Evolutionary conservation across 169 alveolate genomes (phyloP).

Genomic region (Cryptosporidium viatorum): DNA sequence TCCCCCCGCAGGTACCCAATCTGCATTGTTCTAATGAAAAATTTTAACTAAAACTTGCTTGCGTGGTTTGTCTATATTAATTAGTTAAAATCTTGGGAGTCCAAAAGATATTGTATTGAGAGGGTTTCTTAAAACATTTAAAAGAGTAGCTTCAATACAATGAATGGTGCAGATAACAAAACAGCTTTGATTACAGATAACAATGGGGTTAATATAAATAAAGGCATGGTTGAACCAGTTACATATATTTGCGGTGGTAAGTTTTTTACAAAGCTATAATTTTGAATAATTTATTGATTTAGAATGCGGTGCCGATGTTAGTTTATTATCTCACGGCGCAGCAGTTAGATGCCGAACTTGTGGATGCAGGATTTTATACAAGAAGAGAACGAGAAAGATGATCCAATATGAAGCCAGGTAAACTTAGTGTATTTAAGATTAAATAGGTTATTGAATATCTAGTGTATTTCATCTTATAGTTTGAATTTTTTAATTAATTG

Average conservation of each 20-base stretch:
- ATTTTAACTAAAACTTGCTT: background rate
- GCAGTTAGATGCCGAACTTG: slow-evolving; percentile 79
- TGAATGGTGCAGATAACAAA: slow-evolving; percentile 29
- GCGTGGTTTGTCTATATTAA: background rate
- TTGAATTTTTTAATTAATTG: background rate
- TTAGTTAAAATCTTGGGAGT: background rate
- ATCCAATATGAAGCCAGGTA: slow-evolving; percentile 80
- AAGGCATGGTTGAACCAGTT: slow-evolving; percentile 51
- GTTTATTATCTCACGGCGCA: slow-evolving; percentile 75
- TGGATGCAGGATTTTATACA: slow-evolving; percentile 78
- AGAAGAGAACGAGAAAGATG: slow-evolving; percentile 78
- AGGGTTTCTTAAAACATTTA: background rate
- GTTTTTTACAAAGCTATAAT: background rate
- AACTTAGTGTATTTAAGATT: background rate
- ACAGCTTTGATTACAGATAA: background rate
- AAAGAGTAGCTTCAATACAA: background rate
- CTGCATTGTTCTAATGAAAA: background rate
- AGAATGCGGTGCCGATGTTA: slow-evolving; percentile 79
- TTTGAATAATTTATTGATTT: background rate
- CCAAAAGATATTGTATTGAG: background rate
- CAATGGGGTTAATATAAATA: background rate
- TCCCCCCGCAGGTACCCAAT: slow-evolving; percentile 48
- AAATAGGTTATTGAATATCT: background rate
- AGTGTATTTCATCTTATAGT: background rate
- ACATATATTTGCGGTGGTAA: slow-evolving; percentile 78